Evolutionary conservation across 2,329 filamentous ascomycete genomes (phyloP).

Genomic region (Tolypocladium capitatum): DNA sequence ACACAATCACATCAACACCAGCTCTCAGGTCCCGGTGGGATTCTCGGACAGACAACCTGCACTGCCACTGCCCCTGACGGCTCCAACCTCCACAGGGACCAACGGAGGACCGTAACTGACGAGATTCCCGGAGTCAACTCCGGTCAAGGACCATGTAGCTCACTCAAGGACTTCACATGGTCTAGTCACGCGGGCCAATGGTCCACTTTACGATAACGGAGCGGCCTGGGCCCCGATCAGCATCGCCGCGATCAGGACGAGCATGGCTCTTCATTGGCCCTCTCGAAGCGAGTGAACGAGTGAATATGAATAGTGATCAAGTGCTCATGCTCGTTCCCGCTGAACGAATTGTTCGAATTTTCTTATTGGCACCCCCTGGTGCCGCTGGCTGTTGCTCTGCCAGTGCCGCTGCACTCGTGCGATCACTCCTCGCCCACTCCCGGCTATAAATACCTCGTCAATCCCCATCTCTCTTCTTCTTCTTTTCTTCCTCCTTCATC

Average conservation of each 20-base stretch:
- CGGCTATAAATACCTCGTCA: not conserved
- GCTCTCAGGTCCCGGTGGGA: too few species aligned
- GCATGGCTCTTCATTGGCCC: not conserved
- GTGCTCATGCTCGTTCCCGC: not conserved
- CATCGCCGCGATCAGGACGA: not conserved
- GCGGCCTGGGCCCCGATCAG: not conserved
- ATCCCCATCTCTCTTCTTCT: not conserved
- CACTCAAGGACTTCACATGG: not conserved
- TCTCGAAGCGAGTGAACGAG: not conserved
- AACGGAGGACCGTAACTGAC: not conserved
- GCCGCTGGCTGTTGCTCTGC: not conserved
- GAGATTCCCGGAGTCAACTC: not conserved
- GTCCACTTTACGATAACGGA: not conserved
- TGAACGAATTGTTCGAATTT: not conserved
- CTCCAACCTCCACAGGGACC: not conserved
- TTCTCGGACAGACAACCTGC: not conserved
- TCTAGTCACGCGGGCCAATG: not conserved
- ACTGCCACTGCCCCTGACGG: not conserved
- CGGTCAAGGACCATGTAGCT: not conserved
- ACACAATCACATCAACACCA: not conserved
- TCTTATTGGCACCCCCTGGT: not conserved
- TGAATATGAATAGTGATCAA: not conserved
- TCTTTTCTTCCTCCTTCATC: not conserved
- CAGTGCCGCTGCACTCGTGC: not conserved
- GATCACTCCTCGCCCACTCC: not conserved